phyloP scores from a whole-genome alignment of 2,329 filamentous ascomycete species.

The Metarhizium rileyi region DNA sequence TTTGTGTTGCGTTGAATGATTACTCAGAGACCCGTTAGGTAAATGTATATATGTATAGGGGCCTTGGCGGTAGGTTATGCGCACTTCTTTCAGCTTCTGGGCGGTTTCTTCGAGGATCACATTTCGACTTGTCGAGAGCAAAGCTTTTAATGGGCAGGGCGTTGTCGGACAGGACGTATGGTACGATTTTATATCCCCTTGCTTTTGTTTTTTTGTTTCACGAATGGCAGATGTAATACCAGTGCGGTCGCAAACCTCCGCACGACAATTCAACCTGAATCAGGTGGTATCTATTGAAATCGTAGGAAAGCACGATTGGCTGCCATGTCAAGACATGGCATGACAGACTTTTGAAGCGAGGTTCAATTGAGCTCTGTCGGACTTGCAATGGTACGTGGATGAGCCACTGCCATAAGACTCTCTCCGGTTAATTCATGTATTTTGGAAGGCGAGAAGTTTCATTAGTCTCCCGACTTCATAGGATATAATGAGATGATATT shows the following conservation, averaged over 20 bases:
- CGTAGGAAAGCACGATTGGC: no score
- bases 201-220: background rate
- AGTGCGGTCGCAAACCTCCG: background rate
- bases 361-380: no score
- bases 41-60: no score
- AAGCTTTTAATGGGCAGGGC: background rate
- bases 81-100: background rate
- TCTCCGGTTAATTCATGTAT: no score
- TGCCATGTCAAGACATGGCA: no score
- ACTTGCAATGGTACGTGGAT: no score
- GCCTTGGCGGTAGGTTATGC: background rate
- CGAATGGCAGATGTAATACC: background rate
- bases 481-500: background rate
- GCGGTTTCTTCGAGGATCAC: background rate
- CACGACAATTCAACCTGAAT: no score
- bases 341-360: no score
- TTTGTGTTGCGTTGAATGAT: conserved; percentile 89
- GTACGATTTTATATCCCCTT: background rate
- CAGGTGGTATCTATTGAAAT: no score
- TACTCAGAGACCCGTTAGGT: conserved; percentile 49
- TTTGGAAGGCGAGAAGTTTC: background rate
- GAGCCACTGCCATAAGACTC: no score
- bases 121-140: background rate
- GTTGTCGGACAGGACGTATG: background rate
- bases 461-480: background rate